Conservation (phyloP, 2,329 filamentous ascomycete genomes). For the Monilinia vaccinii-corymbosi region DNA sequence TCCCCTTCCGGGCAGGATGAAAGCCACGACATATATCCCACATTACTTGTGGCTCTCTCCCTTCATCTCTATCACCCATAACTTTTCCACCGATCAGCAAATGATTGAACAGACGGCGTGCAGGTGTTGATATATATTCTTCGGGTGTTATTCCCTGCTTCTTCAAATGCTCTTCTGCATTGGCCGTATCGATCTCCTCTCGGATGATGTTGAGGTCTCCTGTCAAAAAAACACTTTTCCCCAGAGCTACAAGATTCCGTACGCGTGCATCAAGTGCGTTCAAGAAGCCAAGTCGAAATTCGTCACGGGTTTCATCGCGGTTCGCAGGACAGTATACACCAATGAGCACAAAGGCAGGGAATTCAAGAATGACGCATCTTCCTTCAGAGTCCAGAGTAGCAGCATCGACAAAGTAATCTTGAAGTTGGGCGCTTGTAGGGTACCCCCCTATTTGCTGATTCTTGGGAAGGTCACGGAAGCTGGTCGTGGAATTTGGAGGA, state of each 20-base stretch:
- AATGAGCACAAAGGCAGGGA: slow-evolving; percentile 87
- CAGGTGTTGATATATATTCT: slow-evolving; percentile 63
- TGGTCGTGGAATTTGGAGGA: slow-evolving; percentile 58
- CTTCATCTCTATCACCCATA: slow-evolving; percentile 55
- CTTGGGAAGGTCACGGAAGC: slow-evolving; percentile 65
- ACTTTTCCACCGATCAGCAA: slow-evolving; percentile 68
- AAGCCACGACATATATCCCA: slow-evolving; percentile 79
- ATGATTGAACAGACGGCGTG: slow-evolving; percentile 75
- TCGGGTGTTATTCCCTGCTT: slow-evolving; percentile 60
- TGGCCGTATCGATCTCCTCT: slow-evolving; percentile 61
- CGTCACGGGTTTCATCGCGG: slow-evolving; percentile 72
- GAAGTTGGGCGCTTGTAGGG: slow-evolving; percentile 59
- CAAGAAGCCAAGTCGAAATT: slow-evolving; percentile 74
- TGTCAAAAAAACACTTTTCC: slow-evolving; percentile 76
- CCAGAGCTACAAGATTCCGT: slow-evolving; percentile 69
- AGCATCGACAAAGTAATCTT: slow-evolving; percentile 55
- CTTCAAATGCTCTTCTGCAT: slow-evolving; percentile 58
- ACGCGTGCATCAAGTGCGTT: slow-evolving; percentile 73
- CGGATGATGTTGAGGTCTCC: slow-evolving; percentile 80
- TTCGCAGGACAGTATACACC: slow-evolving; percentile 90
- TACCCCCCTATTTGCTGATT: slow-evolving; percentile 83
- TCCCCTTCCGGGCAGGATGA: slow-evolving; percentile 69
- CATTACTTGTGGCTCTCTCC: slow-evolving; percentile 60
- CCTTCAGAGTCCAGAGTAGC: slow-evolving; percentile 78
- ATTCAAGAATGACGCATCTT: slow-evolving; percentile 83